phyloP scores from a whole-genome alignment of 2,329 filamentous ascomycete genomes.

The Claviceps capensis region DNA sequence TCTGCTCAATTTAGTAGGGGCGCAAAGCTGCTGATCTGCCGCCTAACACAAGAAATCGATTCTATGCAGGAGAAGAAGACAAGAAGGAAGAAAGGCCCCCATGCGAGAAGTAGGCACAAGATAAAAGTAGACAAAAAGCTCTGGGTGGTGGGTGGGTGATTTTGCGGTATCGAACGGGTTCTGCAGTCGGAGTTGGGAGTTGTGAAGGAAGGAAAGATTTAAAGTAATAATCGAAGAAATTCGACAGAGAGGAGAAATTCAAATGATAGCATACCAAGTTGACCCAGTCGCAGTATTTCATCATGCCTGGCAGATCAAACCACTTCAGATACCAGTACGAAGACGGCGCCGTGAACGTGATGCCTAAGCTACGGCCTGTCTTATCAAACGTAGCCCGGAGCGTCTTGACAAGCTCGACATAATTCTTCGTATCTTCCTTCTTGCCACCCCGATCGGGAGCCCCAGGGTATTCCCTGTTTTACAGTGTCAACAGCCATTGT shows the following conservation, averaged over 20 bases:
- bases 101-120: neutral
- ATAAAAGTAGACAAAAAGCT: neutral
- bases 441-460: slow-evolving; percentile 12
- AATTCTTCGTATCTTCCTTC: slow-evolving; percentile 12
- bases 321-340: slow-evolving; percentile 18
- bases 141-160: too few relatives aligned
- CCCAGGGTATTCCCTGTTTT: slow-evolving; percentile 7
- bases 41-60: neutral
- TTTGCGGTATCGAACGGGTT: too few relatives aligned
- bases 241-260: neutral
- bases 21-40: neutral
- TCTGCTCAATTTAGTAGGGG: slow-evolving; percentile 4
- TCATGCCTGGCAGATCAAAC: slow-evolving; percentile 11
- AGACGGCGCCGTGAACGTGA: slow-evolving; percentile 13
- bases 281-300: slow-evolving; percentile 20
- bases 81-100: neutral
- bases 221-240: neutral
- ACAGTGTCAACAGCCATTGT: neutral
- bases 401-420: slow-evolving; percentile 10
- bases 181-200: too few relatives aligned
- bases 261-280: slow-evolving; percentile 16
- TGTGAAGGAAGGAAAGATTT: too few relatives aligned
- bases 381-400: slow-evolving; percentile 7
- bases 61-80: neutral
- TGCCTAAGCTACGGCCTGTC: slow-evolving; percentile 6